Evolutionary conservation across 768 basidiomycete species (phyloP).

Genomic region (Panellus pusillus): DNA sequence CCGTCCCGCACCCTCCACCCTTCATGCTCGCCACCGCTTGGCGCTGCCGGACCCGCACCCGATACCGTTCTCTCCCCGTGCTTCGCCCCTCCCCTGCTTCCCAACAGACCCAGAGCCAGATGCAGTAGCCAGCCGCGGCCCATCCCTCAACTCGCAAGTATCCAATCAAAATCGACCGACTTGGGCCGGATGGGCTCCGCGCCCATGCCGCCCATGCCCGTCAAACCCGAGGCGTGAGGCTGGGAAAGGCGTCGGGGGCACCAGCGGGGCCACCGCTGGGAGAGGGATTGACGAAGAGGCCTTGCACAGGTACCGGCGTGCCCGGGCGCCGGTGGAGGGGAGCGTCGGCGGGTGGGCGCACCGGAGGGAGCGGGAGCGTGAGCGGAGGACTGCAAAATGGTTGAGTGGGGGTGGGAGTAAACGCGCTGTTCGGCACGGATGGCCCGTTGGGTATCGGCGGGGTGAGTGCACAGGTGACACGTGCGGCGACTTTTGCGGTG

Average conservation of each 20-base stretch:
- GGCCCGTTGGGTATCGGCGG: slow-evolving; percentile 50
- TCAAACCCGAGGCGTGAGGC: slow-evolving; percentile 3
- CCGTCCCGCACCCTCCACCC: too few relatives aligned
- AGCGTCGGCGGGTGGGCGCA: neutral
- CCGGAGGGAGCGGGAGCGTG: neutral
- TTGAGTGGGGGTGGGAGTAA: neutral
- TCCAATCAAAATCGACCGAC: slow-evolving; percentile 9
- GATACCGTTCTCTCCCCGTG: too few relatives aligned
- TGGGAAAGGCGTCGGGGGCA: neutral
- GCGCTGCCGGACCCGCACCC: too few relatives aligned
- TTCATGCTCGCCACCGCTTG: too few relatives aligned
- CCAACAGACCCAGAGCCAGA: neutral
- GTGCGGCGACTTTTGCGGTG: slow-evolving; percentile 72
- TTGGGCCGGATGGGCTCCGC: slow-evolving; percentile 18
- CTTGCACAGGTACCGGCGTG: too few relatives aligned
- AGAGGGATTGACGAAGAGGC: neutral
- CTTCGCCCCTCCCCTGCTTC: too few relatives aligned
- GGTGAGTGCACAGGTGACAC: slow-evolving; percentile 56
- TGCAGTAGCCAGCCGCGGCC: neutral
- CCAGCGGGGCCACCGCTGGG: too few relatives aligned
- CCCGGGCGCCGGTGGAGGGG: too few relatives aligned
- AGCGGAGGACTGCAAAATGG: neutral
- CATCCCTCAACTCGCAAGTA: slow-evolving; percentile 13
- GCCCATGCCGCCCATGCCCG: slow-evolving; percentile 22
- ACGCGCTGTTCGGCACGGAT: slow-evolving; percentile 37